Evolutionary conservation across 2,329 filamentous ascomycete genomes (phyloP).

Genomic region (Ceratocystis alfenasii): DNA sequence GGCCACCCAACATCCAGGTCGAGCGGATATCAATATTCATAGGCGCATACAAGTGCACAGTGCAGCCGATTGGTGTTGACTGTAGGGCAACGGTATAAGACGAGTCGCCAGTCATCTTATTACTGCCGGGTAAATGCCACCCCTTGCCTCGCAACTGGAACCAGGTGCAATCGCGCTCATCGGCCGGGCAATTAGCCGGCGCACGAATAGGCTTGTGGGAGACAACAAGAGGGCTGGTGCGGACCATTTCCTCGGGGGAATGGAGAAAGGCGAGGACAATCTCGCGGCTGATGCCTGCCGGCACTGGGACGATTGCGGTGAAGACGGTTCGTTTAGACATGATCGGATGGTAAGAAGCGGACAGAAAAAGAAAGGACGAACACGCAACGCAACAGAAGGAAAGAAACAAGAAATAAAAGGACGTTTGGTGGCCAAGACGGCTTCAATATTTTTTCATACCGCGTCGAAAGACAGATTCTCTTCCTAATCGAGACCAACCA

Average conservation of each 20-base stretch:
- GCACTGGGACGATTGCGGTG: constrained; percentile 69
- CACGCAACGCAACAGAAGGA: background rate
- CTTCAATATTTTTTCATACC: background rate
- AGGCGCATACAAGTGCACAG: constrained; percentile 76
- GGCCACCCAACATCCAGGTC: constrained; percentile 66
- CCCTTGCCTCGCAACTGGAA: constrained; percentile 70
- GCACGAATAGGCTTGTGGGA: constrained; percentile 57
- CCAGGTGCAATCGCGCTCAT: constrained; percentile 61
- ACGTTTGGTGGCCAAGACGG: background rate
- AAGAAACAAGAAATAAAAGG: background rate
- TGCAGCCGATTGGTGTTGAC: constrained; percentile 57
- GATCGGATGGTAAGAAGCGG: constrained; percentile 1
- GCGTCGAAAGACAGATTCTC: background rate
- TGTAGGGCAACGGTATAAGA: constrained; percentile 73
- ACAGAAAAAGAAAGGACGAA: constrained; percentile 4
- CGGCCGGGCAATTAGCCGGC: constrained; percentile 51
- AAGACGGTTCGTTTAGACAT: constrained; percentile 63
- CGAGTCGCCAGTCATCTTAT: constrained; percentile 42
- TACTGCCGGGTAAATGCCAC: constrained; percentile 56
- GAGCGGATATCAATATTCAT: constrained; percentile 67
- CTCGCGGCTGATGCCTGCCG: constrained; percentile 52
- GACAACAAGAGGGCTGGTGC: constrained; percentile 72
- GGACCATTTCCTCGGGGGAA: constrained; percentile 71
- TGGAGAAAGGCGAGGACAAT: constrained; percentile 66
- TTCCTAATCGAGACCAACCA: too few species aligned